Conservation (phyloP, 768 basidiomycete species). For the Rhizopogon vinicolor region DNA sequence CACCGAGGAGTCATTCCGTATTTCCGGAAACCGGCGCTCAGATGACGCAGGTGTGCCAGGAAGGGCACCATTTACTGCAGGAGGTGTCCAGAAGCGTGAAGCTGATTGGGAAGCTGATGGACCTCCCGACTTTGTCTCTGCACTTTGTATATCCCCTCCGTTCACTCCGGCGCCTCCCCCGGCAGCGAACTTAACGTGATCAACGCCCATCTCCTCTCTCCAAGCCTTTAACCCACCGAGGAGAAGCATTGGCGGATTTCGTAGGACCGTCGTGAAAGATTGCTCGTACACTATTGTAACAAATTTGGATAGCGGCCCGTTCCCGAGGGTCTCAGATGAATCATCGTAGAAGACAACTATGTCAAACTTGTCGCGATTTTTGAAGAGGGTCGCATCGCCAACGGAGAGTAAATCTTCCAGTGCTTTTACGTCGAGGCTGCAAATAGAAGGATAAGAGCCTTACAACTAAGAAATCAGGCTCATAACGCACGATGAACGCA, state of each 20-base stretch:
- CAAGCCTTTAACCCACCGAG: constrained; percentile 84
- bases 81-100: constrained; percentile 9
- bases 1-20: constrained; percentile 8
- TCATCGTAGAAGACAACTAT: constrained; percentile 83
- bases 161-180: background rate
- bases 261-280: constrained; percentile 67
- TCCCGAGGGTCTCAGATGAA: constrained; percentile 46
- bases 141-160: background rate
- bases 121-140: constrained; percentile 18
- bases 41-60: constrained; percentile 8
- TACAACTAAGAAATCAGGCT: background rate
- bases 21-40: constrained; percentile 12
- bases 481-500: constrained; percentile 57
- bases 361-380: constrained; percentile 84
- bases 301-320: constrained; percentile 54
- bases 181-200: constrained; percentile 26
- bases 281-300: constrained; percentile 67
- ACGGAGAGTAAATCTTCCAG: constrained; percentile 75
- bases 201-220: constrained; percentile 53
- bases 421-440: constrained; percentile 57
- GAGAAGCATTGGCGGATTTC: constrained; percentile 76
- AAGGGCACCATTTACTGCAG: constrained; percentile 12
- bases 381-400: constrained; percentile 72
- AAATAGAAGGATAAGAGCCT: constrained; percentile 6
- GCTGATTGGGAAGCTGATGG: constrained; percentile 20